A percentile compares a stretch with the other conserved stretches of the same genome.
phyloP scores from a whole-genome alignment of 257 asterid species.

The Solanum dulcamara region DNA sequence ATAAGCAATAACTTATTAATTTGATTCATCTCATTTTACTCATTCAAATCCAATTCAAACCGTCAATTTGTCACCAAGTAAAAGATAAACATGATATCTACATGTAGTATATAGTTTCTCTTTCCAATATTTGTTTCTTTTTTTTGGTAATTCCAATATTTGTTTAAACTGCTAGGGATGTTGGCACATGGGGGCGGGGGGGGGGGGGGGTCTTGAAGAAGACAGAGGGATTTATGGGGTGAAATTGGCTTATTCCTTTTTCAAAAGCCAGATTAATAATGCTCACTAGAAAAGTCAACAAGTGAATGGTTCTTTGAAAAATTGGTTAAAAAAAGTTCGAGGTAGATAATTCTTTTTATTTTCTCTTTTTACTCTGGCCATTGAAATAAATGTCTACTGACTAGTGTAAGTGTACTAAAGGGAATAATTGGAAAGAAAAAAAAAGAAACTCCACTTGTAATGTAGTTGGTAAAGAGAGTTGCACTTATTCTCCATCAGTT shows the following conservation, averaged over 20 bases:
- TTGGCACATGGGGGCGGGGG: too few species aligned
- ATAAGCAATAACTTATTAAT: not conserved
- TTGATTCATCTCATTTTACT: too few species aligned
- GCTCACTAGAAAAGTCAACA: not conserved
- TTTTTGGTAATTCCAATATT: too few species aligned
- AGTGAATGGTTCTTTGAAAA: not conserved
- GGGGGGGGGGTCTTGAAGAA: too few species aligned
- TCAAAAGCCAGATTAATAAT: not conserved
- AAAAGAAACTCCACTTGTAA: not conserved
- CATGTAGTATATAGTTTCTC: not conserved
- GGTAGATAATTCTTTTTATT: not conserved
- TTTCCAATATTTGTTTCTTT: too few species aligned
- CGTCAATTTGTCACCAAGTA: not conserved
- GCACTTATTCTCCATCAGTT: not conserved
- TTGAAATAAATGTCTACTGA: not conserved
- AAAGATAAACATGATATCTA: not conserved
- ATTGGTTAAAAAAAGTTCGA: not conserved
- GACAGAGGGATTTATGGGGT: not conserved
- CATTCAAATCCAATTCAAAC: too few species aligned
- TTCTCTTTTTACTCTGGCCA: not conserved
- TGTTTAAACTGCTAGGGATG: too few species aligned
- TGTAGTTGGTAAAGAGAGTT: not conserved
- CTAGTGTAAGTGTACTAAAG: not conserved
- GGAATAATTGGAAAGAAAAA: not conserved
- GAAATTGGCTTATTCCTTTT: not conserved